Evolutionary conservation across 1,284 basidiomycete species (phyloP), one percentile per base, ranked within the genome.

Genomic region (Ceratobasidium sp.): DNA sequence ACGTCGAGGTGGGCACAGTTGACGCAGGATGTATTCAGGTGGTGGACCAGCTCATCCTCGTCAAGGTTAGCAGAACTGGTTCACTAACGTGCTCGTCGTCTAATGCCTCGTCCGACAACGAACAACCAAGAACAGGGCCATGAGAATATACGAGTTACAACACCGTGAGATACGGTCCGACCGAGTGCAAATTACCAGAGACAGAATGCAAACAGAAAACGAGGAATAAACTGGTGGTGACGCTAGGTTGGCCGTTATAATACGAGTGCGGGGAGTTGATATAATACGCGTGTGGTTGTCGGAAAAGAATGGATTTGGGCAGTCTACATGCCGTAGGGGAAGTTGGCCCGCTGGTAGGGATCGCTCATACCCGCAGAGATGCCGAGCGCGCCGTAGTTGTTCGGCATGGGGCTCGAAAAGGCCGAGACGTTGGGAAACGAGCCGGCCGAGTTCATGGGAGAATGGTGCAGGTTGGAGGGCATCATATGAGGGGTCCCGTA

Each of bases 321-420:
- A 3, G 4, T 20, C 87, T 83, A 92, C 88, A 91, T 91, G 76
- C 88, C 87, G 74, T 92, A 92, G 70, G 86, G 88, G 75, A 89
- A 92, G 73, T 82, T 79, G 64, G 85, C 81, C 75, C 86, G 83
- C 80, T 89, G 88, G 81, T 92, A 92, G 43, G 88, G 89, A 78
- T 91, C 89, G 74, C 82, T 86, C 75, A 88, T 79, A 64, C 79
- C 80, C 54, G 77, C 80, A 49, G 83, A 79, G 69, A 89, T 79
- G 72, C 82, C 84, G 71, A 84, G 65, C 20, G 68, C 70, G 20
- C 71, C 70, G 78, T 89, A 90, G 32, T 83, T 80, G 78, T 80
- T 83, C 72, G 85, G 79, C 75, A 80, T 82, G 72, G 81, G 78
- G 72, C 75, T 62, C 85, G 83, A 69, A 81, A 80, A 72, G 80